These are phyloP conservation scores for Cyclotella choctawhatcheeana DNA, from an alignment of 108 stramenopile genomes.

Conservation along the genomic window DNA sequence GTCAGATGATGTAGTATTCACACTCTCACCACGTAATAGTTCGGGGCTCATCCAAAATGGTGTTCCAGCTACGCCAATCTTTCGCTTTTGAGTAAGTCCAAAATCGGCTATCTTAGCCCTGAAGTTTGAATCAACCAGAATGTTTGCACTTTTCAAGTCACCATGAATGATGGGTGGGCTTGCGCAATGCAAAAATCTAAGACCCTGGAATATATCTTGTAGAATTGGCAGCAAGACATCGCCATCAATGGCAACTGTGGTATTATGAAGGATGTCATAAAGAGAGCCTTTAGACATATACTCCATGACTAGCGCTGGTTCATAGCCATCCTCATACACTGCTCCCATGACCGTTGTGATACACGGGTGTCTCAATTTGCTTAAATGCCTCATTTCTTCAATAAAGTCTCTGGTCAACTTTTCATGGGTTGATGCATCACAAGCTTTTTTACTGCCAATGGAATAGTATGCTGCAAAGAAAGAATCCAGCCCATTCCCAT, in stretches of 20 bases:
- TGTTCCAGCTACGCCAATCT: slow-evolving; percentile 71
- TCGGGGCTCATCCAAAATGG: slow-evolving; percentile 98
- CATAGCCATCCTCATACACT: slow-evolving; percentile 45
- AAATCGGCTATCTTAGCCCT: slow-evolving; percentile 73
- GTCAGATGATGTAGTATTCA: slow-evolving; percentile 57
- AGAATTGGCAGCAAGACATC: slow-evolving; percentile 62
- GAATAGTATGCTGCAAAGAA: neutral
- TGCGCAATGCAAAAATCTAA: slow-evolving; percentile 72
- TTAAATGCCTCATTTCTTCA: slow-evolving; percentile 70
- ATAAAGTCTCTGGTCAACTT: neutral
- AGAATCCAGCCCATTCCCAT: neutral
- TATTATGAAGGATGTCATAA: slow-evolving; percentile 65
- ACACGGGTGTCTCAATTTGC: slow-evolving; percentile 68
- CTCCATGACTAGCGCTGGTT: slow-evolving; percentile 77
- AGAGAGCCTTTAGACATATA: slow-evolving; percentile 70
- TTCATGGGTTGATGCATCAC: neutral
- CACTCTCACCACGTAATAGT: slow-evolving; percentile 52
- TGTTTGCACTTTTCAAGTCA: slow-evolving; percentile 63
- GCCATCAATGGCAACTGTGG: slow-evolving; percentile 50
- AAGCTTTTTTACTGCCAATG: neutral
- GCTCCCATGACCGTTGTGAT: slow-evolving; percentile 64
- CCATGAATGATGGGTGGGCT: slow-evolving; percentile 68
- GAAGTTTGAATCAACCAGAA: slow-evolving; percentile 62
- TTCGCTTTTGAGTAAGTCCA: slow-evolving; percentile 58
- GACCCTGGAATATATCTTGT: slow-evolving; percentile 60